These are phyloP conservation scores for Diatrype stigma DNA, from an alignment of 2,329 filamentous ascomycete genomes.

Conservation along the genomic window DNA sequence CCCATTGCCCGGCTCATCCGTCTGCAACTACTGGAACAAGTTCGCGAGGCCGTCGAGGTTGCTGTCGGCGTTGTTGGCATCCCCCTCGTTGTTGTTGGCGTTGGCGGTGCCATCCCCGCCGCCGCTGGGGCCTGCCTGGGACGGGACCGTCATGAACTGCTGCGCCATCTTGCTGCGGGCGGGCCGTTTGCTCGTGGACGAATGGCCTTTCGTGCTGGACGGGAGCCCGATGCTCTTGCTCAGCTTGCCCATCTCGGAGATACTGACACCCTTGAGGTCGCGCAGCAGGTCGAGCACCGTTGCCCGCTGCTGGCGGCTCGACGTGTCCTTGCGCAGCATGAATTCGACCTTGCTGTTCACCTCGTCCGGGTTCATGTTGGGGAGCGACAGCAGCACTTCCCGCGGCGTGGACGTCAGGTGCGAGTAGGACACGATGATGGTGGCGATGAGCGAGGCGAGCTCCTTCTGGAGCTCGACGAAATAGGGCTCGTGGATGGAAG, in stretches of 20 bases:
- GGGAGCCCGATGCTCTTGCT: constrained; percentile 49
- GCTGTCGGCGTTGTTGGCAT: neutral
- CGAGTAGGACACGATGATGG: constrained; percentile 75
- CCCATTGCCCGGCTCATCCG: no score
- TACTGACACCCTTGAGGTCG: constrained; percentile 82
- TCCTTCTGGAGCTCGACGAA: constrained; percentile 97
- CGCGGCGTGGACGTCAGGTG: constrained; percentile 65
- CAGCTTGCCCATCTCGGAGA: constrained; percentile 90
- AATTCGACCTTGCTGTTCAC: constrained; percentile 62
- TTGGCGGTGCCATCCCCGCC: neutral
- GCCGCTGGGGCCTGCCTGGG: constrained; percentile 25
- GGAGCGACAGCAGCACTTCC: constrained; percentile 72
- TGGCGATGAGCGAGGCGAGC: constrained; percentile 79
- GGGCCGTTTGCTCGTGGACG: constrained; percentile 38
- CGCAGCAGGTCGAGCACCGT: constrained; percentile 81
- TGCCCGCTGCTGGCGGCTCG: constrained; percentile 73
- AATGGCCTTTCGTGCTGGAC: no score
- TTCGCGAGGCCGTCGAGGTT: neutral
- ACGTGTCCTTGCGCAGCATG: constrained; percentile 53
- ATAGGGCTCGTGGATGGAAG: constrained; percentile 88
- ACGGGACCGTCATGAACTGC: constrained; percentile 57
- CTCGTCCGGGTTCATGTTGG: constrained; percentile 65
- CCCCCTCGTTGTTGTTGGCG: neutral
- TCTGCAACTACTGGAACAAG: constrained; percentile 1
- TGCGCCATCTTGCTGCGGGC: constrained; percentile 59